A percentile compares a stretch with the other conserved stretches of the same genome.
Evolutionary conservation across 179 eudicot species (phyloP).

Genomic region (Camellia oleifera): DNA sequence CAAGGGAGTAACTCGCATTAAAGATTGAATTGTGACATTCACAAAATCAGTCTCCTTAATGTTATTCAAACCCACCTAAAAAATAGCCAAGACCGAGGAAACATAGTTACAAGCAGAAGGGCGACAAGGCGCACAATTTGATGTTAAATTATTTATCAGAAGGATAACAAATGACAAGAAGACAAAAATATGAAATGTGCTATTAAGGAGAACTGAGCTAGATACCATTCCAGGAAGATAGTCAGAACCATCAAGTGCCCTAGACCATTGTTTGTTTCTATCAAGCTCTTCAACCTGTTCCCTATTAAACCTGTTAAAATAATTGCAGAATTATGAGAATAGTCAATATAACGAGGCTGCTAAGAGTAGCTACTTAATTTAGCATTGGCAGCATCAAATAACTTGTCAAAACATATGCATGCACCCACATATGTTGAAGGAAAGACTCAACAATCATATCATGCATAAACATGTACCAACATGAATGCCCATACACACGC

Average conservation of each 20-base stretch:
- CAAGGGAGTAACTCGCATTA: slow-evolving; percentile 94
- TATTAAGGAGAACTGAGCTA: not conserved
- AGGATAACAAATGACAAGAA: not conserved
- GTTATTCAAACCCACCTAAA: slow-evolving; percentile 90
- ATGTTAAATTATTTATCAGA: not conserved
- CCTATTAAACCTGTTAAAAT: slow-evolving; percentile 46
- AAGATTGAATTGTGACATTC: slow-evolving; percentile 89
- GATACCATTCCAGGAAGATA: slow-evolving; percentile 96
- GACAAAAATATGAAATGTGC: not conserved
- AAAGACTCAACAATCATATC: not conserved
- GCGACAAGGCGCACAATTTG: not conserved
- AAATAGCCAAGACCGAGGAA: not conserved
- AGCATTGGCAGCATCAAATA: not conserved
- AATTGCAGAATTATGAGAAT: slow-evolving; percentile 13
- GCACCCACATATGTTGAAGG: not conserved
- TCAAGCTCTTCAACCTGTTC: slow-evolving; percentile 79
- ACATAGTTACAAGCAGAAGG: not conserved
- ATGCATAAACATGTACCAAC: not conserved
- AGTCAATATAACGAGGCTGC: not conserved
- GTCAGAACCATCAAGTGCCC: slow-evolving; percentile 99
- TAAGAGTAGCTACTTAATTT: not conserved
- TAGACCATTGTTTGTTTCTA: slow-evolving; percentile 76
- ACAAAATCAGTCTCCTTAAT: slow-evolving; percentile 94
- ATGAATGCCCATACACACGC: not conserved
- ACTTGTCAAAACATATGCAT: not conserved